Base-by-base conservation (phyloP, 495 filamentous ascomycete species). In the Lentithecium fluviatile region DNA sequence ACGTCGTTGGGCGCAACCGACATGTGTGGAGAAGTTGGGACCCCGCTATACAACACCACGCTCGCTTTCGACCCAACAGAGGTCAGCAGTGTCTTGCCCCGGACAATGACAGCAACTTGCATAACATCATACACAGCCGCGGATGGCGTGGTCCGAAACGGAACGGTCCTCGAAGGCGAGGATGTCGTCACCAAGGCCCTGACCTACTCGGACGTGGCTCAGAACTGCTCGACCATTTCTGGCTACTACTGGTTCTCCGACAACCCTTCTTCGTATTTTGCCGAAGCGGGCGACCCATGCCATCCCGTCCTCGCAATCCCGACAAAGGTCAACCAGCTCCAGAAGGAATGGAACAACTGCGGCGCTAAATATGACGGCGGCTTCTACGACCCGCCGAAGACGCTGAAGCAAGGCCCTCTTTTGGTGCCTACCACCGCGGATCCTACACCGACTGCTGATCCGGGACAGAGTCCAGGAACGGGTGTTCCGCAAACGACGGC, bases 361-460 rank as follows among this genome's bases (percentile, higher is more conserved):
- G 40, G 13, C 0, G 19, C 45, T 1, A 45, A 50, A 20, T 24
- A 15, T 20, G 15, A 57, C 36, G 60, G 60, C n/a, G 60, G 60
- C n/a, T 64, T 64, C 52, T 64, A 57, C 38, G 60, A 64, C 25
- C 60, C 60, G 13, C 60, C 60, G 2, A 57, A 52, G 25, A 64
- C 60, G 5, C 54, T 64, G 8, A 17, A 47, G 36, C 60, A 64
- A 24, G 60, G 52, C 10, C 13, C n/a, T 29, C 23, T 52, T 19
- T 45, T 64, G 6, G 54, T 64, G 15, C 53, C 60, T 10, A 48
- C 54, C 2, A 58, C 60, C 2, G 60, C 52, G 15, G 10, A 38
- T 17, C 52, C 60, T 15, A 38, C 29, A 3, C 29, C 29, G 10
- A 32, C 29, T 3, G 29, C 29, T 4, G 29, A 32, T 32, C 29